Conservation (phyloP, 257 asterid genomes). For the Jasminum sambac region DNA sequence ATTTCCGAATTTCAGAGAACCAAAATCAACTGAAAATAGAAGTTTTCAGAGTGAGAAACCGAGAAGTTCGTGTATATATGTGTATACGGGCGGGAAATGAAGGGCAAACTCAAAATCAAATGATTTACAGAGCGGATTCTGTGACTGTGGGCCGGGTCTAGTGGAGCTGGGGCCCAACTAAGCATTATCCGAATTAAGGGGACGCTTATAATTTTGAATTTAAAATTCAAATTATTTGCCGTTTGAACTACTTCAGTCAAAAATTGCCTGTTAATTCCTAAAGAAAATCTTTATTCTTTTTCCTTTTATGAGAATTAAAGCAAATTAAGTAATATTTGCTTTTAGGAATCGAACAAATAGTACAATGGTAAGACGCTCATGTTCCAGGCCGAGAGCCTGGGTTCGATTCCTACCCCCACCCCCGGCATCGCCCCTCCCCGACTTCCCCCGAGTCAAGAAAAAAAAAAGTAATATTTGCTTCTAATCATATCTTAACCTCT, state of each 20-base stretch:
- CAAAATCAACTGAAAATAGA: neutral
- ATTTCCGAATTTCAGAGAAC: slow-evolving; percentile 4
- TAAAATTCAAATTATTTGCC: neutral
- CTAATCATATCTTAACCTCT: no score
- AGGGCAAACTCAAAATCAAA: neutral
- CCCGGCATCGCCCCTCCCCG: no score
- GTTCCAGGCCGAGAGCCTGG: no score
- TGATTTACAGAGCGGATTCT: neutral
- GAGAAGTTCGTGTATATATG: neutral
- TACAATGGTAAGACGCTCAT: no score
- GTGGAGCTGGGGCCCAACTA: neutral
- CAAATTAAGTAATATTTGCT: no score
- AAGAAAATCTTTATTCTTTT: no score
- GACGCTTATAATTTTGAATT: neutral
- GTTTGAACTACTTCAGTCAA: neutral
- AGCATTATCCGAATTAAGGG: neutral
- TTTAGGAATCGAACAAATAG: no score
- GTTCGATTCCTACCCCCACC: no score
- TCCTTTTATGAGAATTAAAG: no score
- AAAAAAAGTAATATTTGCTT: no score
- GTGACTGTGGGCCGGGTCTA: neutral
- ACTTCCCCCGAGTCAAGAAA: no score
- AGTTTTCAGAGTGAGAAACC: neutral
- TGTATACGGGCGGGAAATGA: neutral
- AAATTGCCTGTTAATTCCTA: no score